Conservation (phyloP, 257 asterid species). For the Fraxinus americana region DNA sequence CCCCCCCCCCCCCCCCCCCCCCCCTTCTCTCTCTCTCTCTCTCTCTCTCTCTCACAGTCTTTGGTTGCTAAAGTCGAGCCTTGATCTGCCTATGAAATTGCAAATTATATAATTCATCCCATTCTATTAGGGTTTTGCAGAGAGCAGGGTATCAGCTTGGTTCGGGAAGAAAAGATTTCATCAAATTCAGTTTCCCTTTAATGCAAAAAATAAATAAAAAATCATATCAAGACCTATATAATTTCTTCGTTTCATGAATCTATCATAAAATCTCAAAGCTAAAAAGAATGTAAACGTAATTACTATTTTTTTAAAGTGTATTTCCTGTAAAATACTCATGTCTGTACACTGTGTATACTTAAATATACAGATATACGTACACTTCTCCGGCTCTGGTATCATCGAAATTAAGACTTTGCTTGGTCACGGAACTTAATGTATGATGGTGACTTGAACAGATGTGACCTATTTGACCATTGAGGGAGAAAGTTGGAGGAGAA, state of each 20-base stretch:
- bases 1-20: too few relatives aligned
- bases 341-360: too few relatives aligned
- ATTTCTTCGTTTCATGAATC: background rate
- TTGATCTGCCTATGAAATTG: too few relatives aligned
- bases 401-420: conserved; percentile 40
- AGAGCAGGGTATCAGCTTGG: background rate
- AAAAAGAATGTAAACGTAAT: background rate
- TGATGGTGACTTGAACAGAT: conserved; percentile 34
- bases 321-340: too few relatives aligned
- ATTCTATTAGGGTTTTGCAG: background rate
- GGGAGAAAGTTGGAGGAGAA: conserved; percentile 49
- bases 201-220: too few relatives aligned
- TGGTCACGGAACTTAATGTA: conserved; percentile 10
- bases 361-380: background rate
- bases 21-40: background rate
- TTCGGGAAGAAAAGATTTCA: background rate
- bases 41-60: background rate
- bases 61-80: background rate
- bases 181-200: background rate
- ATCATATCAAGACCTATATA: background rate
- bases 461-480: conserved; percentile 40
- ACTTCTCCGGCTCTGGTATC: conserved; percentile 25
- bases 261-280: background rate
- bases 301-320: background rate
- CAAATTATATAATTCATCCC: background rate